Conservation (phyloP, 2,329 filamentous ascomycete species). For the Chalaropsis thielavioides region DNA sequence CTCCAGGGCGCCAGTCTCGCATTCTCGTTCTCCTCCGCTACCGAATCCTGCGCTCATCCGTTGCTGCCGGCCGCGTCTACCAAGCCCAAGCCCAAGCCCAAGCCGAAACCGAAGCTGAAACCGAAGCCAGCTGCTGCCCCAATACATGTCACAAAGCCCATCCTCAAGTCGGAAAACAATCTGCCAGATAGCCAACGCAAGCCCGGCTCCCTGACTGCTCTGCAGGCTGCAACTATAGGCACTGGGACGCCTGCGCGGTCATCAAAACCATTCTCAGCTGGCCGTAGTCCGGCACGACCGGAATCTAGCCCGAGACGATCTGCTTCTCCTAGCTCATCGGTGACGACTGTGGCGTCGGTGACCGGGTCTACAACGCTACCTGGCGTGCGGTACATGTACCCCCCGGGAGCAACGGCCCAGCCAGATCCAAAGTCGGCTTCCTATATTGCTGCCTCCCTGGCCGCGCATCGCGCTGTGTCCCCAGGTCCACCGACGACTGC, state of each 20-base stretch:
- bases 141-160: background rate
- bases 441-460: slow-evolving; percentile 41
- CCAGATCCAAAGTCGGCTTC: slow-evolving; percentile 9
- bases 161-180: background rate
- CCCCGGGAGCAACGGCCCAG: background rate
- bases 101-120: slow-evolving; percentile 3
- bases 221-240: slow-evolving; percentile 8
- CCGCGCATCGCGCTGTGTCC: slow-evolving; percentile 24
- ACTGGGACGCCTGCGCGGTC: background rate
- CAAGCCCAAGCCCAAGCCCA: background rate
- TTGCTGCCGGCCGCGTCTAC: background rate
- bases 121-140: background rate
- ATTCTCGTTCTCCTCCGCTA: background rate
- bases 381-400: slow-evolving; percentile 6
- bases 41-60: background rate
- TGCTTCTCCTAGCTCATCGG: slow-evolving; percentile 7
- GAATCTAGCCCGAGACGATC: background rate
- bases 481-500: background rate
- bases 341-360: background rate
- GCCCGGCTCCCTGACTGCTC: background rate
- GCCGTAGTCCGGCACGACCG: background rate
- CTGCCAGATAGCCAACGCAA: background rate
- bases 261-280: background rate
- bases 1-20: slow-evolving; percentile 6
- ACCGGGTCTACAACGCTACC: background rate